Percentiles rank a stretch among this genome's conserved stretches.
Evolutionary conservation across 208 protist genomes (phyloP).

Genomic region (Trypanosoma grayi): DNA sequence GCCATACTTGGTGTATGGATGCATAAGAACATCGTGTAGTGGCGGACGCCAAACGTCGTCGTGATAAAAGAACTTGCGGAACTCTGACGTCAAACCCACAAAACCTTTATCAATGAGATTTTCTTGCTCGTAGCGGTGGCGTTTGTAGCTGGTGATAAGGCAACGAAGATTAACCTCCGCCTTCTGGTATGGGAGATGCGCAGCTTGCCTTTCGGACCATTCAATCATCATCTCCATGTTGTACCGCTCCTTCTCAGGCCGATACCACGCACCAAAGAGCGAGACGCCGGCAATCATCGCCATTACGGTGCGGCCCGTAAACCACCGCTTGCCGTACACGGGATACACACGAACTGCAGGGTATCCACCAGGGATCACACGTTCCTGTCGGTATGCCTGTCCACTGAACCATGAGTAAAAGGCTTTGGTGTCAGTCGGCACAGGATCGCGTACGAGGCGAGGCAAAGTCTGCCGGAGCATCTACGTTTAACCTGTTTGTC

Average conservation of each 20-base stretch:
- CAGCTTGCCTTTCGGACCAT: constrained; percentile 76
- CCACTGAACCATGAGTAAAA: constrained; percentile 91
- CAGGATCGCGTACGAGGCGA: constrained; percentile 79
- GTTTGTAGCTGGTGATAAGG: constrained; percentile 81
- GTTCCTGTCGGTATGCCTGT: constrained; percentile 89
- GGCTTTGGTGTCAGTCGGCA: constrained; percentile 84
- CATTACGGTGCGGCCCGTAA: constrained; percentile 85
- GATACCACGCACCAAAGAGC: constrained; percentile 81
- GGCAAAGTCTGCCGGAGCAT: constrained; percentile 57
- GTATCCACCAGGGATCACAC: constrained; percentile 83
- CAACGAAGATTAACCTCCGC: constrained; percentile 80
- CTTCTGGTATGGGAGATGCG: constrained; percentile 87
- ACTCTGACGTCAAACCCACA: constrained; percentile 88
- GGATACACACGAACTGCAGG: constrained; percentile 86
- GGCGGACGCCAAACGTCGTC: constrained; percentile 88
- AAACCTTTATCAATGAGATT: constrained; percentile 89
- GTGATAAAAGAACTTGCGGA: constrained; percentile 93
- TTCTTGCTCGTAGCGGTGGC: constrained; percentile 86
- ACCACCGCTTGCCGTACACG: constrained; percentile 90
- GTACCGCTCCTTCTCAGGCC: constrained; percentile 87
- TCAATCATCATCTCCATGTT: constrained; percentile 90
- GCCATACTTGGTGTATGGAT: constrained; percentile 84
- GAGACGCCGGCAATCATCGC: constrained; percentile 81
- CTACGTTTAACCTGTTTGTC: background rate
- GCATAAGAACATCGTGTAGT: constrained; percentile 87